Conservation (phyloP, 139 green algal genomes). For the Chlamydomonas incerta region DNA sequence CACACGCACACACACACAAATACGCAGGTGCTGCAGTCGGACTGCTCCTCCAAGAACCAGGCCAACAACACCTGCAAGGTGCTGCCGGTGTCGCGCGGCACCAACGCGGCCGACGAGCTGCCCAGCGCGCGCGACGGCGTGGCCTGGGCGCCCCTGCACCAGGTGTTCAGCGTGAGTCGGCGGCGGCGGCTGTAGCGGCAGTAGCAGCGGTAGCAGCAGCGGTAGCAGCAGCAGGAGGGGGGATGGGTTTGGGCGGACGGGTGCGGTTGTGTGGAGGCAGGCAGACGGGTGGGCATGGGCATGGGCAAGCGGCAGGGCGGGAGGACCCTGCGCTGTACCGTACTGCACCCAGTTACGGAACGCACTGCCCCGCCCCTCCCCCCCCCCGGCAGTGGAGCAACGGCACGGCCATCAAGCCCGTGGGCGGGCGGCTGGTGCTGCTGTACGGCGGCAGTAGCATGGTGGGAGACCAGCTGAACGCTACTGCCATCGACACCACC, state of each 20-base stretch:
- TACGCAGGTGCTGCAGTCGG: not conserved
- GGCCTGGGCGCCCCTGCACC: not conserved
- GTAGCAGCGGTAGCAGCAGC: too few species aligned
- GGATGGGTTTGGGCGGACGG: too few species aligned
- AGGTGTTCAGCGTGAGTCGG: not conserved
- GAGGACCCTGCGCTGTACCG: too few species aligned
- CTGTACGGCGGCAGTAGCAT: slow-evolving; percentile 9
- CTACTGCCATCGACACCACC: not conserved
- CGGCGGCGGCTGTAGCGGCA: too few species aligned
- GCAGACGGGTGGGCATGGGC: too few species aligned
- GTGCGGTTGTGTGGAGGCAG: too few species aligned
- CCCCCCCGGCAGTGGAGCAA: too few species aligned
- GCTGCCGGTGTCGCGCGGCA: not conserved
- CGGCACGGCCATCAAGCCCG: not conserved
- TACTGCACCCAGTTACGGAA: too few species aligned
- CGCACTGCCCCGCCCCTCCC: too few species aligned
- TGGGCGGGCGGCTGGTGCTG: not conserved
- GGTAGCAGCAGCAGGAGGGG: too few species aligned
- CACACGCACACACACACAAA: too few species aligned
- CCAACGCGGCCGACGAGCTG: not conserved
- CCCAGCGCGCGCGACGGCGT: not conserved
- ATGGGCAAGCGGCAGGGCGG: too few species aligned
- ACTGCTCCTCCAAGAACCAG: not conserved
- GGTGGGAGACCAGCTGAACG: not conserved
- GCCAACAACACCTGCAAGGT: not conserved